Evolutionary conservation across 2,329 filamentous ascomycete genomes (phyloP), one percentile per base, ranked within the genome.

Genomic region (Beauveria brongniartii): DNA sequence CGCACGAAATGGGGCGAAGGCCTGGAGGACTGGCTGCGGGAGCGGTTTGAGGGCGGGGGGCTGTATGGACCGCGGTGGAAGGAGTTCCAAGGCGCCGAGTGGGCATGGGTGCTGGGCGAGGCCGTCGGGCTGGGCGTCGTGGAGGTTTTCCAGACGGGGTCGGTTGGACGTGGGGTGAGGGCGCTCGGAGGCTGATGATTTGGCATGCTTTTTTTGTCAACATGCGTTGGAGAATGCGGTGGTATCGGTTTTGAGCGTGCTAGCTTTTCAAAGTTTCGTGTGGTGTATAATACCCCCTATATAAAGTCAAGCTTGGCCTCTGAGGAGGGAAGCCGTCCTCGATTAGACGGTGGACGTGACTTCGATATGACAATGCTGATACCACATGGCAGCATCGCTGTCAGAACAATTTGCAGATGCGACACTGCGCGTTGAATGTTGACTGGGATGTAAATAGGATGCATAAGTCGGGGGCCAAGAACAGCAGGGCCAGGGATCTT

Each of bases 111-210:
- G 18, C 70, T 92, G 47, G 85, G 82, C 46, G 88, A 91, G 71
- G 88, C 87, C 48, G 78, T 90, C 26, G 89, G 88, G 0, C 78
- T 85, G 30, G 89, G 89, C 1, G 69, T 87, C 18, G 80, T 91
- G 4, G 89, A 92, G 72, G 74, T 90, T 16, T 92, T 92, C 70
- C 83, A 90, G 68, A 92, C 89, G 14, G 80, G 86, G 16, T 88
- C 84, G 67, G 87, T 91, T n/a, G 89, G 89, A 1, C 78, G 82
- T 63, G 89, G 84, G 12, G 80, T 90, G 62, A 78, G 84, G 65
- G 72, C 73, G 55, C 60, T 80, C 61, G 72, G 70, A 63, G 64
- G 53, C n/a, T 65, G 64, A 66, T 28, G 44, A 41, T 53, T 60
- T 54, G 28, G 9, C 3, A 16, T 40, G 22, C 7, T 52, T 1